Base-by-base conservation (phyloP, 441 rosid genomes). In the Gossypium davidsonii region DNA sequence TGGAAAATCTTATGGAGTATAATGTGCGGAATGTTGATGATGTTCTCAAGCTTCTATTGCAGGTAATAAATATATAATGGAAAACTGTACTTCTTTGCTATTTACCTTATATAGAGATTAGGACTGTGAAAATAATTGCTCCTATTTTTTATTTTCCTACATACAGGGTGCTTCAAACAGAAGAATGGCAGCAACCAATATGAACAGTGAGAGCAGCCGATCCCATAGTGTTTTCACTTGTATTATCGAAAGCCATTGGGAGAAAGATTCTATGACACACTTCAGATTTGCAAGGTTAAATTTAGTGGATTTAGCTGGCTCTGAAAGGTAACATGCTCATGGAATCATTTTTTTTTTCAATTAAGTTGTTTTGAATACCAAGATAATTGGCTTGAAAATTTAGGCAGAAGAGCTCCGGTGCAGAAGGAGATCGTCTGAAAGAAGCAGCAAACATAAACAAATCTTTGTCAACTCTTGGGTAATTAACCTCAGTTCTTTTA, bases 131-230 rank as follows among this genome's bases (percentile, higher is more conserved):
- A 58, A 52, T 70, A 64, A 68, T 70, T 67, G 20, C 26, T 52
- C 15, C 39, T 26, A 67, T 57, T 25, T 75, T 28, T 20, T 74
- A 59, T 74, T 77, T 74, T 58, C 48, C 78, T 23, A 51, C 65
- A 18, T 25, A 71, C 79, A 94, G 98, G 98, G 98, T 62, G 88
- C 95, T 74, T 88, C 89, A 70, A 92, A 92, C 73, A 85, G 97
- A 82, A 92, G 91, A 86, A 87, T 92, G 52, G 95, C 97, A 20
- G 95, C 97, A 73, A 94, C 98, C 26, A 77, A 79, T 74, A 94
- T 94, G 98, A 94, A 92, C 80, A 88, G 97, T 61, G 98, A 94
- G 82, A 94, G 98, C 83, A 94, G 98, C 79, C 87, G 98, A 73
- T 94, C 98, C 61, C 98, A 94, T 75, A 92, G 97, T 76, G 98